Evolutionary conservation across 2,329 filamentous ascomycete genomes (phyloP).

Genomic region (Ilyonectria robusta): DNA sequence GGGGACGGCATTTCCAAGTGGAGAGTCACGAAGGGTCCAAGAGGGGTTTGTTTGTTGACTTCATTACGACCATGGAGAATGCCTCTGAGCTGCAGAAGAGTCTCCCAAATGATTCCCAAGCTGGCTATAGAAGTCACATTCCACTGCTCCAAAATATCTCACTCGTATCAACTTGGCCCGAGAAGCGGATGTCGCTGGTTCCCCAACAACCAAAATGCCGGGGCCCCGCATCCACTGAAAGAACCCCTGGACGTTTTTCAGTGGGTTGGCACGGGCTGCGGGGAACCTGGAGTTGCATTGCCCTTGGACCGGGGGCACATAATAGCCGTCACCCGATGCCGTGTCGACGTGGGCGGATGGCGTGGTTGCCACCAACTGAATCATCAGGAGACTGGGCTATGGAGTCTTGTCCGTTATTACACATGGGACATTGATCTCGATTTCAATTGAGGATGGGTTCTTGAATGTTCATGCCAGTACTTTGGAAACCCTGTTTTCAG

Average conservation of each 20-base stretch:
- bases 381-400: slow-evolving; percentile 14
- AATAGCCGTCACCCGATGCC: slow-evolving; percentile 3
- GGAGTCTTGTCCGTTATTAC: neutral
- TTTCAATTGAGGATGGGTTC: neutral
- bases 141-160: slow-evolving; percentile 1
- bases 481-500: too few relatives aligned
- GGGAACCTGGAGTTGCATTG: slow-evolving; percentile 14
- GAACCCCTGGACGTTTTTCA: neutral
- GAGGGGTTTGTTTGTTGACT: neutral
- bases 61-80: neutral
- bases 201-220: slow-evolving; percentile 11
- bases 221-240: slow-evolving; percentile 23
- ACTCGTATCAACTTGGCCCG: neutral
- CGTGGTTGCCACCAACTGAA: neutral
- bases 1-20: neutral
- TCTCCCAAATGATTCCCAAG: neutral
- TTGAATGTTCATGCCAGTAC: too few relatives aligned
- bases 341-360: neutral
- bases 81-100: neutral
- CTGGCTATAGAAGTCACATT: neutral
- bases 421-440: neutral
- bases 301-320: slow-evolving; percentile 11
- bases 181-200: neutral
- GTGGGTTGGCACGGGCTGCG: slow-evolving; percentile 15
- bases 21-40: neutral